Evolutionary conservation across 2,329 filamentous ascomycete genomes (phyloP).

Genomic region (Aspergillus versicolor): DNA sequence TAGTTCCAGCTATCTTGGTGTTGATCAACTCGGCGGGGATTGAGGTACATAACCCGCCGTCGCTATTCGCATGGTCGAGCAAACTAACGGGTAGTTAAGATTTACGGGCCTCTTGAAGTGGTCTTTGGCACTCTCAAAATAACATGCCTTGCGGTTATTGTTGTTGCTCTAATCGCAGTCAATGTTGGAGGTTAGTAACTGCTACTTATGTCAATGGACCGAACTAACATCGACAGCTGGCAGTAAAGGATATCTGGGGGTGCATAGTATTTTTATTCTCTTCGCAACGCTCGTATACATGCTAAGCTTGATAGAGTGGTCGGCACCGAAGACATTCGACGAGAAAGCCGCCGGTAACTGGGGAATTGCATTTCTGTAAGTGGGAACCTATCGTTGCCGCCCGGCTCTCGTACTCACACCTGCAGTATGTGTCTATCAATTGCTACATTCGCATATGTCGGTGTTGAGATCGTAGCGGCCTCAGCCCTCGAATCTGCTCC

Average conservation of each 20-base stretch:
- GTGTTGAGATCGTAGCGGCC: not conserved
- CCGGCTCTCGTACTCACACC: not conserved
- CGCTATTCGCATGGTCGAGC: too few species aligned
- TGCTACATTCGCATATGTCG: not conserved
- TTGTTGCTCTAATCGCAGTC: not conserved
- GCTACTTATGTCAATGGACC: too few species aligned
- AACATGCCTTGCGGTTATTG: not conserved
- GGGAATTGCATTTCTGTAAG: conserved; percentile 1
- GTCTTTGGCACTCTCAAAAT: not conserved
- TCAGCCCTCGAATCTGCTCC: not conserved
- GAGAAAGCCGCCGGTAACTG: not conserved
- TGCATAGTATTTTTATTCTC: not conserved
- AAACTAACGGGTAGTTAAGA: not conserved
- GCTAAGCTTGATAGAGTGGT: not conserved
- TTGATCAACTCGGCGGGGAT: not conserved
- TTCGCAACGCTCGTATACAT: too few species aligned
- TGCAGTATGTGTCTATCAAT: not conserved
- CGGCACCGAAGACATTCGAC: not conserved
- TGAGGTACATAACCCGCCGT: not conserved
- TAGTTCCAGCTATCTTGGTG: not conserved
- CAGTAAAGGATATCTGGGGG: not conserved
- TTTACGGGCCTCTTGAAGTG: not conserved
- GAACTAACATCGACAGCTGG: not conserved
- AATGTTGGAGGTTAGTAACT: not conserved
- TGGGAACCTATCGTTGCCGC: too few species aligned